Conservation (phyloP, 192 early-diverging fungal genomes). For the Lunasporangiospora selenospora region DNA sequence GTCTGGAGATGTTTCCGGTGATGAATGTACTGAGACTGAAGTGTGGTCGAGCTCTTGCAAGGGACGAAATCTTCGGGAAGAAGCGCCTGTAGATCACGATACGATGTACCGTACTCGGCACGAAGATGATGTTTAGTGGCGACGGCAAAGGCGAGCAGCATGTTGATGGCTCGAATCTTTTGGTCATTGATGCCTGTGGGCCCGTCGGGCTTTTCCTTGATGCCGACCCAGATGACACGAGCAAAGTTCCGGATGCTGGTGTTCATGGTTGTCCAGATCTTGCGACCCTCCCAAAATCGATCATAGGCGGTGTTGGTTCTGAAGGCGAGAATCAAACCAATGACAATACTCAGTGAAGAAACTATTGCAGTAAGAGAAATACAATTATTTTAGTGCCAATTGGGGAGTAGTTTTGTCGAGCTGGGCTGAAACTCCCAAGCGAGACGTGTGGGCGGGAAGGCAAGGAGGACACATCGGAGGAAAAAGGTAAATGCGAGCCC, state of each 20-base stretch:
- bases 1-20: conserved; percentile 28
- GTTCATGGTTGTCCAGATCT: conserved; percentile 67
- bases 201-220: conserved; percentile 52
- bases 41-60: conserved; percentile 42
- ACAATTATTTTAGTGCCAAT: background rate
- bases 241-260: conserved; percentile 74
- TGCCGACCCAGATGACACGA: conserved; percentile 71
- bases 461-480: too few species aligned
- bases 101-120: conserved; percentile 63
- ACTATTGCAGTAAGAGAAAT: conserved; percentile 26
- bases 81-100: conserved; percentile 64
- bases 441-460: too few species aligned
- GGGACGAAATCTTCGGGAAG: conserved; percentile 62
- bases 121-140: conserved; percentile 67
- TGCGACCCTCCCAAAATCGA: conserved; percentile 82
- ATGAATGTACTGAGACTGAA: conserved; percentile 39
- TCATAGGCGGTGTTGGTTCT: conserved; percentile 82
- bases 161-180: conserved; percentile 63
- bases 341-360: conserved; percentile 60
- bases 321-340: conserved; percentile 83
- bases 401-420: background rate
- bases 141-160: conserved; percentile 60
- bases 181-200: conserved; percentile 52
- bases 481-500: too few species aligned
- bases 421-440: background rate